phyloP scores from a whole-genome alignment of 139 green algal species.

The Chlamydomonas sp. region DNA sequence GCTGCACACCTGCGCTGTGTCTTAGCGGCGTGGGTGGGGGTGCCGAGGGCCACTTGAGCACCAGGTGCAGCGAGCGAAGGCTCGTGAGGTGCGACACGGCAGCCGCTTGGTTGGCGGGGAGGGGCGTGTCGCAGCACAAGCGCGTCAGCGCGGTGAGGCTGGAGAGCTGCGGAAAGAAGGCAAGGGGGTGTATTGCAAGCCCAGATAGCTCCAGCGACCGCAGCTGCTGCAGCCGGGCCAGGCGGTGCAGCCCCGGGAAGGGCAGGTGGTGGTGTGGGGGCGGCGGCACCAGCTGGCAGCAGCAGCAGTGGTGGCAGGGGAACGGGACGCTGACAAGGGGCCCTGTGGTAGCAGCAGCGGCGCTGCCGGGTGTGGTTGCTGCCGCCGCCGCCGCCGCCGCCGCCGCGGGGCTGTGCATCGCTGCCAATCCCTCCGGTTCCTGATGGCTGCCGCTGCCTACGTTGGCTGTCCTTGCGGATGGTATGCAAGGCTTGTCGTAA shows the following conservation, averaged over 20 bases:
- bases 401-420: too few relatives aligned
- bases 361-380: neutral
- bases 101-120: neutral
- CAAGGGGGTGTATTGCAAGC: neutral
- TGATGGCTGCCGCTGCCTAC: too few relatives aligned
- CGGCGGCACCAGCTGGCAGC: neutral
- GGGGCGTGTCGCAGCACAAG: neutral
- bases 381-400: neutral
- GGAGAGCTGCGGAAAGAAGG: too few relatives aligned
- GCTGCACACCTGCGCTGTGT: too few relatives aligned
- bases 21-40: neutral
- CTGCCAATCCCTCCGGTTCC: too few relatives aligned
- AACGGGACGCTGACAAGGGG: too few relatives aligned
- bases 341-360: neutral
- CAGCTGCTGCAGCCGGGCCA: neutral
- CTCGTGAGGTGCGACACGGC: neutral
- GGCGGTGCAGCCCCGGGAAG: neutral
- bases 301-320: neutral
- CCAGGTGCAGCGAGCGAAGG: constrained; percentile 7
- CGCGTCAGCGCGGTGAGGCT: neutral
- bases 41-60: neutral
- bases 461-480: too few relatives aligned
- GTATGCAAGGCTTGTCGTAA: too few relatives aligned
- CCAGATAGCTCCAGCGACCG: constrained; percentile 26
- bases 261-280: neutral